A percentile compares a stretch with the other conserved stretches of the same genome.
phyloP scores from a whole-genome alignment of 176 grass and related monocot species.

The Musa beccarii region DNA sequence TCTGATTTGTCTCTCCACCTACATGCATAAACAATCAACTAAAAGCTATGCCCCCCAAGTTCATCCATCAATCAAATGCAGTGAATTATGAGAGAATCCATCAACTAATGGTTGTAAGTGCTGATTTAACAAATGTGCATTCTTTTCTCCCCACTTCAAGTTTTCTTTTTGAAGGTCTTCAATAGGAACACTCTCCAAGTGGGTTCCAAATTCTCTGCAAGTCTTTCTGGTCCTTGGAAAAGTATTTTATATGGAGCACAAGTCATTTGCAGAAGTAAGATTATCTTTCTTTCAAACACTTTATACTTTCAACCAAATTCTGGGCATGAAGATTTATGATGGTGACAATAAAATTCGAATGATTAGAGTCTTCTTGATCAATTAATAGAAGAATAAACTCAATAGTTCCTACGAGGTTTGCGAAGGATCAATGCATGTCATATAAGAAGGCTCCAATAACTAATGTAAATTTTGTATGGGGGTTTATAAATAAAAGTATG shows the following conservation, averaged over 20 bases:
- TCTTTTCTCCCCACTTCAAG: neutral
- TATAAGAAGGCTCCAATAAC: no score
- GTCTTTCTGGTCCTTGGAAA: constrained; percentile 3
- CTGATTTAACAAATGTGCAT: constrained; percentile 13
- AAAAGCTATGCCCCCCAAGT: neutral
- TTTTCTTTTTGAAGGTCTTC: neutral
- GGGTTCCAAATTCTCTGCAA: constrained; percentile 1
- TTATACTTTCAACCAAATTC: no score
- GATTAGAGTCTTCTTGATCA: no score
- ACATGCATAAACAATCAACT: neutral
- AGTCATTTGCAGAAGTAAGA: no score
- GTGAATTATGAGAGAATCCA: constrained; percentile 17
- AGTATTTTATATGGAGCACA: neutral
- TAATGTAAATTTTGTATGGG: no score
- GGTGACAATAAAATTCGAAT: no score
- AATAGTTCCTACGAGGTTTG: no score
- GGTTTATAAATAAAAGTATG: no score
- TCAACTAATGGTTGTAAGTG: neutral
- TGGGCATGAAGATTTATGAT: no score
- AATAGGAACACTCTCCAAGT: neutral
- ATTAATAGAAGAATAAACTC: no score
- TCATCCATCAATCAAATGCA: neutral
- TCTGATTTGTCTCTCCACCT: neutral
- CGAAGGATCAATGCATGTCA: no score
- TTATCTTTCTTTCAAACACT: no score